Evolutionary conservation across 306 rosid species (phyloP).

Genomic region (Astragalus membranaceus): DNA sequence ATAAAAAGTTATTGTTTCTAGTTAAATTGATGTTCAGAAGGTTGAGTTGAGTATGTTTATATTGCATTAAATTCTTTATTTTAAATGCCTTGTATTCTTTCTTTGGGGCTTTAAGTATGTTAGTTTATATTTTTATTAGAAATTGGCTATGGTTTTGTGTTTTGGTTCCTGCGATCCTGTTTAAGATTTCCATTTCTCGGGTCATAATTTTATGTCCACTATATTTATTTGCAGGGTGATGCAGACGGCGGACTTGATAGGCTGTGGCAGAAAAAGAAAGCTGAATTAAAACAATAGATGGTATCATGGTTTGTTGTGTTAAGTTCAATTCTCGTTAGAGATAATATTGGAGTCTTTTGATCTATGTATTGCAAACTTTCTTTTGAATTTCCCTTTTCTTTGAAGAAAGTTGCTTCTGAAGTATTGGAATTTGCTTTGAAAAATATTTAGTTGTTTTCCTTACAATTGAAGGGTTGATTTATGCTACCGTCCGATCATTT

Average conservation of each 20-base stretch:
- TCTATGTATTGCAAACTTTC: not conserved
- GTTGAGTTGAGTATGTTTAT: too few relatives aligned
- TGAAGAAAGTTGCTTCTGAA: not conserved
- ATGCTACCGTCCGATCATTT: too few relatives aligned
- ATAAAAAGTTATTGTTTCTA: too few relatives aligned
- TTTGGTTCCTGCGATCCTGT: not conserved
- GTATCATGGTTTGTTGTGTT: not conserved
- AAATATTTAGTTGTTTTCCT: not conserved
- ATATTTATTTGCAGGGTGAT: constrained; percentile 31
- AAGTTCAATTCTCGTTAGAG: not conserved
- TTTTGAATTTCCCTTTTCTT: not conserved
- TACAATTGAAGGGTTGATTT: not conserved
- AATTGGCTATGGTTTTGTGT: not conserved
- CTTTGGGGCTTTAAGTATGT: not conserved
- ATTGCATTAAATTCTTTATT: too few relatives aligned
- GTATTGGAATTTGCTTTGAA: not conserved
- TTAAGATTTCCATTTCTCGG: not conserved
- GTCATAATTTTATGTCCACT: not conserved
- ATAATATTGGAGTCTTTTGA: constrained; percentile 15
- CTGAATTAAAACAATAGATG: constrained; percentile 35
- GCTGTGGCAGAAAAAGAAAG: constrained; percentile 52
- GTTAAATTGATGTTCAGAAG: too few relatives aligned
- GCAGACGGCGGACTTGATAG: constrained; percentile 62
- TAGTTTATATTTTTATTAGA: not conserved
- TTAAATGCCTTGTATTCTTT: not conserved